Conservation (phyloP, 805 yeast species). For the Lipomyces chichibuensis region DNA sequence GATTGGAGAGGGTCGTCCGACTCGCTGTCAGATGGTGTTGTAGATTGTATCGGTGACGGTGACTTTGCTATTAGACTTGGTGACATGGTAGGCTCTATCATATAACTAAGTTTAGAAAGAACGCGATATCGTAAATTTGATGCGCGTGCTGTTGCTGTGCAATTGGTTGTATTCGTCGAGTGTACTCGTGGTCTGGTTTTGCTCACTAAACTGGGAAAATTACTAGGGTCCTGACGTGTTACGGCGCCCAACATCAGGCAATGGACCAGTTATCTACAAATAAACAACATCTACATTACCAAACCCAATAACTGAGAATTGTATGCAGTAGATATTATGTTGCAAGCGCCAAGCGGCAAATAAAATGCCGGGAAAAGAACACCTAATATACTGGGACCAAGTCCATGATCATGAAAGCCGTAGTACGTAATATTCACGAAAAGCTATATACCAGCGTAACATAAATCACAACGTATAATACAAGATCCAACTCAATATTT, state of each 20-base stretch:
- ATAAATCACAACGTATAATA: not conserved
- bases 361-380: too few relatives aligned
- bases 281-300: not conserved
- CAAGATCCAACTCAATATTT: not conserved
- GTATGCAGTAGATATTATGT: not conserved
- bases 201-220: not conserved
- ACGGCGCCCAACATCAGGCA: too few relatives aligned
- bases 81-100: not conserved
- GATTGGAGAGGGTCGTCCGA: conserved; percentile 2
- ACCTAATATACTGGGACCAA: too few relatives aligned
- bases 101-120: not conserved
- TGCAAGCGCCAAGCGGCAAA: not conserved
- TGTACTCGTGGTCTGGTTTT: not conserved
- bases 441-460: not conserved
- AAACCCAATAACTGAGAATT: not conserved
- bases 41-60: not conserved
- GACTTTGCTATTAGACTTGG: not conserved
- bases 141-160: not conserved
- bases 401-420: not conserved
- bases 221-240: too few relatives aligned
- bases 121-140: not conserved
- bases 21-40: not conserved
- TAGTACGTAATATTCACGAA: not conserved
- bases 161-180: not conserved
- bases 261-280: too few relatives aligned